Conservation (phyloP, 805 yeast genomes). For the Ogataea corticis region DNA sequence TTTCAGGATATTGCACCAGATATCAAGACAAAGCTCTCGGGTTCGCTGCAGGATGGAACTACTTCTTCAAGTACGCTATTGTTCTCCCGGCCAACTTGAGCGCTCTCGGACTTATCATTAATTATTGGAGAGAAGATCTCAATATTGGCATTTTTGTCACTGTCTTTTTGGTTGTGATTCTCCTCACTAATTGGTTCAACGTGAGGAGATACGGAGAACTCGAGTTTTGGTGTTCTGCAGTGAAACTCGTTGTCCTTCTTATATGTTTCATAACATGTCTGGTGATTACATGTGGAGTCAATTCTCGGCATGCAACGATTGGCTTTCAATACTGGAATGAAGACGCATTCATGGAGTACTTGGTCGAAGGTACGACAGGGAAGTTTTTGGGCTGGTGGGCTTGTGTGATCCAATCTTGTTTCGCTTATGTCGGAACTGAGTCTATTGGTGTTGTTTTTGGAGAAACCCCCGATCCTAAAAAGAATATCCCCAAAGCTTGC, state of each 20-base stretch:
- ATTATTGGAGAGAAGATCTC: slow-evolving; percentile 51
- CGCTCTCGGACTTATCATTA: slow-evolving; percentile 56
- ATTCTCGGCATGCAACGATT: slow-evolving; percentile 40
- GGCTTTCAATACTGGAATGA: slow-evolving; percentile 41
- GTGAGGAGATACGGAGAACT: slow-evolving; percentile 48
- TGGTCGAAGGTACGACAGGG: slow-evolving; percentile 51
- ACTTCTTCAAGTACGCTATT: slow-evolving; percentile 38
- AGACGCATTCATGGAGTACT: slow-evolving; percentile 47
- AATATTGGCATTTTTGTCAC: slow-evolving; percentile 57
- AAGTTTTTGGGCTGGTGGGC: slow-evolving; percentile 41
- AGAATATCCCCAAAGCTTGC: slow-evolving; percentile 26
- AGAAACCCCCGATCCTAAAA: slow-evolving; percentile 25
- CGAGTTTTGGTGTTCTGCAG: slow-evolving; percentile 59
- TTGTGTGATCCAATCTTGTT: slow-evolving; percentile 57
- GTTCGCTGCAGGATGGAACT: slow-evolving; percentile 48
- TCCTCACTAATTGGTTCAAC: slow-evolving; percentile 46
- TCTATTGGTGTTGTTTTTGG: slow-evolving; percentile 27
- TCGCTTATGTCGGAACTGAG: slow-evolving; percentile 56
- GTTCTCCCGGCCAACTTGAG: slow-evolving; percentile 52
- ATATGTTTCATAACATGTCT: slow-evolving; percentile 55
- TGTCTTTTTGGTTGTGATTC: slow-evolving; percentile 45
- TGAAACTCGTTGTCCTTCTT: slow-evolving; percentile 57
- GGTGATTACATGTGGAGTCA: slow-evolving; percentile 37
- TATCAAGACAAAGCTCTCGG: slow-evolving; percentile 51
- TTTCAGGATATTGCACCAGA: slow-evolving; percentile 33